phyloP scores from a whole-genome alignment of 352 stramenopile genomes.

The Globisporangium irregulare region DNA sequence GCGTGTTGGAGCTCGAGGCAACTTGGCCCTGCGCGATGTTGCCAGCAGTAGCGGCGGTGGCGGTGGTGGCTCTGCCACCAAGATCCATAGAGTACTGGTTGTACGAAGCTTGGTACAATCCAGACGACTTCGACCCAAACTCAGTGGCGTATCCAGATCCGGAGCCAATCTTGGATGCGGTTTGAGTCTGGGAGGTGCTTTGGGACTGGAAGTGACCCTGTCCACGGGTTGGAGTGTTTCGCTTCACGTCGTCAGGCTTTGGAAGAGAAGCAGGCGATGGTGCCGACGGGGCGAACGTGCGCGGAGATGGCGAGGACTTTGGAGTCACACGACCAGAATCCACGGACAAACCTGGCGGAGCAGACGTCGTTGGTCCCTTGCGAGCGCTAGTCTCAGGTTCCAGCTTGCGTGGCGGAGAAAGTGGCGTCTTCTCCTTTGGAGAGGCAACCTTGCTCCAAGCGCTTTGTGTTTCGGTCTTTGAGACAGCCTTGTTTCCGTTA shows the following conservation, averaged over 20 bases:
- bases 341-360: constrained; percentile 66
- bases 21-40: constrained; percentile 35
- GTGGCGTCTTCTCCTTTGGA: constrained; percentile 63
- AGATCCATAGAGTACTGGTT: constrained; percentile 84
- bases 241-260: constrained; percentile 85
- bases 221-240: constrained; percentile 55
- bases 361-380: constrained; percentile 43
- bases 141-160: constrained; percentile 46
- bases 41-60: constrained; percentile 16
- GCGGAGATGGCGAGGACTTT: constrained; percentile 64
- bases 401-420: constrained; percentile 49
- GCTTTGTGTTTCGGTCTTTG: constrained; percentile 49
- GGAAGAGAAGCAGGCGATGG: constrained; percentile 82
- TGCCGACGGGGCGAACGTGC: constrained; percentile 60
- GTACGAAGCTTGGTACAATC: constrained; percentile 77
- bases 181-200: constrained; percentile 30
- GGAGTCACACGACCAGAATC: constrained; percentile 65
- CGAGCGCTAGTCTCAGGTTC: constrained; percentile 18
- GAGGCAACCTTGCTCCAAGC: constrained; percentile 53
- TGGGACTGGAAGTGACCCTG: constrained; percentile 56
- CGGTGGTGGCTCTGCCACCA: constrained; percentile 28
- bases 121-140: constrained; percentile 48
- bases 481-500: constrained; percentile 37
- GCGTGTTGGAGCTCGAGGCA: constrained; percentile 45
- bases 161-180: constrained; percentile 52